Evolutionary conservation across 2,329 filamentous ascomycete genomes (phyloP), one percentile per base, ranked within the genome.

Genomic region (Talaromyces pinophilus): DNA sequence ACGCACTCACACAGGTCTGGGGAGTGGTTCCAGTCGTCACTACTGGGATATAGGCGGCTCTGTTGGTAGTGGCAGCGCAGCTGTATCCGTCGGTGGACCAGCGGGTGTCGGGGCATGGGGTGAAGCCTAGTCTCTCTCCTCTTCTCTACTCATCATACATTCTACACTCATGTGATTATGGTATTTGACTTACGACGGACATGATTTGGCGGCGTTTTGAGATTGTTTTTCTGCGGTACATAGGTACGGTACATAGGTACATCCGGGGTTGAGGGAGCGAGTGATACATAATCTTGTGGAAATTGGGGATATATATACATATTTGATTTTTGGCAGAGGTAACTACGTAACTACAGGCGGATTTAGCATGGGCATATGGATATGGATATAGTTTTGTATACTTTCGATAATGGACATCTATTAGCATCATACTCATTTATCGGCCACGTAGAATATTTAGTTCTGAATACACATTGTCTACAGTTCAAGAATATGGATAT

Each of bases 11-110:
- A 80, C 74, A 76, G 55, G 38, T 3, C 74, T 77, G 5, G 91
- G 88, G 72, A 89, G 87, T 70, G 85, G 87, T 40, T 93, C 91
- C 54, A 92, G 89, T 55, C 83, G 92, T 63, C 92, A 96, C 75
- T 97, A 96, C 77, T 97, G 93, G 93, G 93, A 97, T 76, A 87
- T 97, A 70, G 92, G 92, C 30, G 91, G 88, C 5, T 93, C 88
- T 71, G 85, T 92, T 28, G 91, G 91, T 1, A 93, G 91, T 64
- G 90, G 90, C 3, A 91, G 89, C 70, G 83, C 89, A 68, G 87
- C 91, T 76, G 87, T 86, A 1, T 89, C 88, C 63, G 82, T 90
- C 70, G 87, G 91, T 73, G 86, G 86, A 4, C 85, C 86, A 46
- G 48, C 63, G 1, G 89, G 88, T 0, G 86, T 91, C 83, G 91